phyloP scores from a whole-genome alignment of 1,284 basidiomycete species.

The Agaricales sp. region DNA sequence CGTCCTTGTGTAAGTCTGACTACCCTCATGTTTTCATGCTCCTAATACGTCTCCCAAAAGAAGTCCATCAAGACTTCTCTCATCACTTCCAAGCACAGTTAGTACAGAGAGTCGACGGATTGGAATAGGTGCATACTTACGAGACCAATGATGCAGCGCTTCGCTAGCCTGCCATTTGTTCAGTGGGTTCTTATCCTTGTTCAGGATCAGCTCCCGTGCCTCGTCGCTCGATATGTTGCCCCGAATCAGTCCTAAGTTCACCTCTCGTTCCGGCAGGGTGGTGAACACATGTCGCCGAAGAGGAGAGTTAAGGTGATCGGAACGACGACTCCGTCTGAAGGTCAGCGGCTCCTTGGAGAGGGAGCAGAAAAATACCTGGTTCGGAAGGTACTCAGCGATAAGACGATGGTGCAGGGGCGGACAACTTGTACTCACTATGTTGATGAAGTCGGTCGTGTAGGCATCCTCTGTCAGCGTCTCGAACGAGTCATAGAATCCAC shows the following conservation, averaged over 20 bases:
- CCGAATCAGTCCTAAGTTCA: not conserved
- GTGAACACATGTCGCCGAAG: conserved; percentile 34
- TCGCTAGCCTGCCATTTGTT: not conserved
- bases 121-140: not conserved
- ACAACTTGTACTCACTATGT: conserved; percentile 46
- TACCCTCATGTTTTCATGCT: not conserved
- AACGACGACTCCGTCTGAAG: conserved; percentile 46
- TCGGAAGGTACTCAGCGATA: no score
- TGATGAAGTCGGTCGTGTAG: conserved; percentile 50
- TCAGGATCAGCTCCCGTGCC: not conserved
- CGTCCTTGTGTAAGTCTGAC: not conserved
- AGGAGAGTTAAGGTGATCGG: conserved; percentile 59
- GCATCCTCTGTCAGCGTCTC: conserved; percentile 31
- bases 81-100: not conserved
- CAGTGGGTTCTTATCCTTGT: not conserved
- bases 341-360: conserved; percentile 43
- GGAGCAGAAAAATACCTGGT: conserved; percentile 73
- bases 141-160: not conserved
- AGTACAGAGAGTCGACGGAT: not conserved
- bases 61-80: not conserved
- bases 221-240: not conserved
- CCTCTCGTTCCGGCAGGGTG: conserved; percentile 12
- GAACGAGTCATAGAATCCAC: conserved; percentile 69
- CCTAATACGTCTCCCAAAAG: conserved; percentile 3
- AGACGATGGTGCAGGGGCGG: not conserved